These are phyloP conservation scores for Candida railenensis DNA, from an alignment of 805 yeast species.

Conservation along the genomic window DNA sequence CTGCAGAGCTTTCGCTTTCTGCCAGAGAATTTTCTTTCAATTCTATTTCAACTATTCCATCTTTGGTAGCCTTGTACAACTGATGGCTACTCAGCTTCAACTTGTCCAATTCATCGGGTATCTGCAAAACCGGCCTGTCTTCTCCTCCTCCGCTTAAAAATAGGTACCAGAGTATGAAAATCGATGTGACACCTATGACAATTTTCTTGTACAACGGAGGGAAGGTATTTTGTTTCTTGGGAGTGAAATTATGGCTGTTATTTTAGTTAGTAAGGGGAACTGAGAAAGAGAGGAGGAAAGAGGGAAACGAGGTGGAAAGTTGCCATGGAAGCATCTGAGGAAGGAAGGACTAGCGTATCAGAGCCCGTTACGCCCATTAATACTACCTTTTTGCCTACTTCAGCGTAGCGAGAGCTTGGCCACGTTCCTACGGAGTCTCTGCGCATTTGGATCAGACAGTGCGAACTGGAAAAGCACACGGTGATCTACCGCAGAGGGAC, in stretches of 20 bases:
- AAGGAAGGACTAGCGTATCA: too few species aligned
- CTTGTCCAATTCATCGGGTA: background rate
- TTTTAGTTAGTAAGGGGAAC: background rate
- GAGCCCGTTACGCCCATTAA: too few species aligned
- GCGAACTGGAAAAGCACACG: too few species aligned
- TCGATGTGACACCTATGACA: conserved; percentile 5
- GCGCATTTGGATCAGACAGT: too few species aligned
- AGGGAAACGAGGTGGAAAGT: too few species aligned
- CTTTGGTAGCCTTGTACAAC: conserved; percentile 29
- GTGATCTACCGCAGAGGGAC: too few species aligned
- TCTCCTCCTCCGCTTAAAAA: conserved; percentile 5
- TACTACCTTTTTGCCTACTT: too few species aligned
- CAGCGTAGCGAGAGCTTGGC: too few species aligned
- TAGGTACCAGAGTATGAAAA: conserved; percentile 11
- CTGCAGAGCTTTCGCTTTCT: conserved; percentile 4
- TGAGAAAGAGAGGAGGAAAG: too few species aligned
- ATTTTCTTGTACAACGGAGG: conserved; percentile 6
- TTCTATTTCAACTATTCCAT: conserved; percentile 20
- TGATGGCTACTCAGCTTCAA: conserved; percentile 13
- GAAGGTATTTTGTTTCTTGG: conserved; percentile 10
- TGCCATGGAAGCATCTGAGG: too few species aligned
- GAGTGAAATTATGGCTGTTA: conserved; percentile 13
- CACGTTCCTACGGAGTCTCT: too few species aligned
- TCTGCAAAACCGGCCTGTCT: background rate
- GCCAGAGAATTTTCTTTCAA: conserved; percentile 6